Evolutionary conservation across 129 eudicot species (phyloP).

Genomic region (Flaveria bidentis): DNA sequence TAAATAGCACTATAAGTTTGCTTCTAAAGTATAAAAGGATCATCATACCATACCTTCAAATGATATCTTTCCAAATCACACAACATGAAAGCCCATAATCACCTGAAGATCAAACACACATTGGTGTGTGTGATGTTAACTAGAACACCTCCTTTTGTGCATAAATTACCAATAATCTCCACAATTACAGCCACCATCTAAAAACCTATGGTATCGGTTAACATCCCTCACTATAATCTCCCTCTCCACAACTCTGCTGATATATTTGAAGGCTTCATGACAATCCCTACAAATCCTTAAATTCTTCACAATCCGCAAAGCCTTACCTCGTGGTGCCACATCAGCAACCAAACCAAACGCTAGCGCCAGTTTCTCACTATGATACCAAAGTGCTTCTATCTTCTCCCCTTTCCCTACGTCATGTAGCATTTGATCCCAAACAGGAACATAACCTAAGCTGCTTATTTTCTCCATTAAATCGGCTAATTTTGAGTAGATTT

Average conservation of each 20-base stretch:
- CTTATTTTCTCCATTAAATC: slow-evolving; percentile 63
- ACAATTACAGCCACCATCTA: slow-evolving; percentile 71
- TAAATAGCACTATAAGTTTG: too few species aligned
- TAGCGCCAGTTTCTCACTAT: slow-evolving; percentile 83
- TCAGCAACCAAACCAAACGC: slow-evolving; percentile 72
- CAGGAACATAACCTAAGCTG: slow-evolving; percentile 65
- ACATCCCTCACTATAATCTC: slow-evolving; percentile 84
- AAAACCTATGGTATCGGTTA: slow-evolving; percentile 75
- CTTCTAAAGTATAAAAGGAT: neutral
- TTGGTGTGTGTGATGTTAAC: neutral
- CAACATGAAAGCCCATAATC: neutral
- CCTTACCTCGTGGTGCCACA: slow-evolving; percentile 72
- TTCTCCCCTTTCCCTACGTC: slow-evolving; percentile 63
- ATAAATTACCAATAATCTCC: slow-evolving; percentile 69
- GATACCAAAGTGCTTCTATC: slow-evolving; percentile 60
- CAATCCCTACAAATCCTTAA: slow-evolving; percentile 85
- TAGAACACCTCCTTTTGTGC: neutral
- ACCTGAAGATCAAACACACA: neutral
- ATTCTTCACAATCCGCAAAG: slow-evolving; percentile 81
- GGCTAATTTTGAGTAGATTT: slow-evolving; percentile 54
- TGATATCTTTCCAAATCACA: neutral
- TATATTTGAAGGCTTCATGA: slow-evolving; percentile 77
- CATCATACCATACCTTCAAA: slow-evolving; percentile 1
- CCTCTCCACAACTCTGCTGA: slow-evolving; percentile 59
- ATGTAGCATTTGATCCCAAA: slow-evolving; percentile 57